Evolutionary conservation across 306 rosid species (phyloP).

Genomic region (Coriaria nepalensis): DNA sequence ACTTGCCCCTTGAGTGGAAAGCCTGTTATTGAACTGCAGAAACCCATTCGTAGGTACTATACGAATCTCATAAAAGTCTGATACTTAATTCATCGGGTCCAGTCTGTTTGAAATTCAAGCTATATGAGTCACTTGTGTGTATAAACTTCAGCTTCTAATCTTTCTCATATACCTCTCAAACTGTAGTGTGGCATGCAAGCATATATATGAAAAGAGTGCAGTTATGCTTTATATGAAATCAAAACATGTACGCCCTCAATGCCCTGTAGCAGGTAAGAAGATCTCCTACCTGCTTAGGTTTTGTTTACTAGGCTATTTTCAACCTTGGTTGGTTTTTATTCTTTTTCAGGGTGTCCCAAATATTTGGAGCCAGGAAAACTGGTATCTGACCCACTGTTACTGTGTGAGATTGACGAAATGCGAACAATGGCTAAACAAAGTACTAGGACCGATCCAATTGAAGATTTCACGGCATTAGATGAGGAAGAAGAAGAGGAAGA

Average conservation of each 20-base stretch:
- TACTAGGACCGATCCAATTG: constrained; percentile 18
- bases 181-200: constrained; percentile 67
- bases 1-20: constrained; percentile 80
- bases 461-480: constrained; percentile 58
- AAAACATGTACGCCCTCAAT: constrained; percentile 21
- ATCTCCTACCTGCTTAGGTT: constrained; percentile 3
- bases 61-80: constrained; percentile 1
- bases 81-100: background rate
- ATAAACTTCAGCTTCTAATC: background rate
- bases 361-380: constrained; percentile 31
- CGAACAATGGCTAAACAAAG: constrained; percentile 32
- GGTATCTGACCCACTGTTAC: constrained; percentile 44
- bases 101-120: background rate
- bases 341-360: constrained; percentile 55
- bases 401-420: constrained; percentile 58
- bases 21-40: constrained; percentile 47
- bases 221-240: constrained; percentile 33
- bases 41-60: constrained; percentile 83
- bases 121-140: background rate
- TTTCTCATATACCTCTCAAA: constrained; percentile 12
- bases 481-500: constrained; percentile 40
- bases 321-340: constrained; percentile 5
- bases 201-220: constrained; percentile 51
- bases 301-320: no score
- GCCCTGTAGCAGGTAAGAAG: constrained; percentile 65